These are phyloP conservation scores for Penicillium verrucosum DNA, from an alignment of 2,329 filamentous ascomycete genomes.

Conservation along the genomic window DNA sequence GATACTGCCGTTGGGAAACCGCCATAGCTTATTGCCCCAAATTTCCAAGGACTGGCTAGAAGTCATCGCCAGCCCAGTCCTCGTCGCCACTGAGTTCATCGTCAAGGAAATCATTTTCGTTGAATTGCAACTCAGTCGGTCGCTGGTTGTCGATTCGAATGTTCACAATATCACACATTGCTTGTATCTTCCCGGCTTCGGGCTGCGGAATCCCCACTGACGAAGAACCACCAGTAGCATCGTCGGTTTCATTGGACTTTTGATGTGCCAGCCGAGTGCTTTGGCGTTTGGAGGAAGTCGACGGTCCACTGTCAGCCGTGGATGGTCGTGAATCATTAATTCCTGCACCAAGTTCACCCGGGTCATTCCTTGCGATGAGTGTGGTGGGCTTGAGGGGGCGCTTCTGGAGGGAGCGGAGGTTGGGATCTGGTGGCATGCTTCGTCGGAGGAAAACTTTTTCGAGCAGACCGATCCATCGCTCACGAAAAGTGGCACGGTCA, in stretches of 20 bases:
- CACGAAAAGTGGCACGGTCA: constrained; percentile 73
- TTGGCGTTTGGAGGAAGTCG: constrained; percentile 36
- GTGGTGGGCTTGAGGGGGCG: constrained; percentile 7
- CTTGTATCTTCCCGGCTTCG: constrained; percentile 43
- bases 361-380: neutral
- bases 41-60: constrained; percentile 22
- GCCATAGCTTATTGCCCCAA: constrained; percentile 19
- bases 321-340: constrained; percentile 11
- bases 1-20: neutral
- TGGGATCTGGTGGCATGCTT: constrained; percentile 31
- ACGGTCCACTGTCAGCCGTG: constrained; percentile 12
- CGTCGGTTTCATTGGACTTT: constrained; percentile 26
- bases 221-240: constrained; percentile 10
- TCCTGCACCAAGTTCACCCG: neutral
- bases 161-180: constrained; percentile 57
- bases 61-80: constrained; percentile 56
- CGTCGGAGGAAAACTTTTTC: constrained; percentile 48
- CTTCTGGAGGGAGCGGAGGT: constrained; percentile 25
- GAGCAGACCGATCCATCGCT: constrained; percentile 71
- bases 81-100: constrained; percentile 59
- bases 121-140: constrained; percentile 57
- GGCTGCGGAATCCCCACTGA: neutral
- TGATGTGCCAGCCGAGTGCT: constrained; percentile 38
- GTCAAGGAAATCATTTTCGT: constrained; percentile 60
- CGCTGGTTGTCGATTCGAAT: constrained; percentile 62